Percentiles rank a stretch among this genome's conserved stretches.
These are phyloP conservation scores for Penicillium lividum DNA, from an alignment of 495 filamentous ascomycete species.

Conservation along the genomic window DNA sequence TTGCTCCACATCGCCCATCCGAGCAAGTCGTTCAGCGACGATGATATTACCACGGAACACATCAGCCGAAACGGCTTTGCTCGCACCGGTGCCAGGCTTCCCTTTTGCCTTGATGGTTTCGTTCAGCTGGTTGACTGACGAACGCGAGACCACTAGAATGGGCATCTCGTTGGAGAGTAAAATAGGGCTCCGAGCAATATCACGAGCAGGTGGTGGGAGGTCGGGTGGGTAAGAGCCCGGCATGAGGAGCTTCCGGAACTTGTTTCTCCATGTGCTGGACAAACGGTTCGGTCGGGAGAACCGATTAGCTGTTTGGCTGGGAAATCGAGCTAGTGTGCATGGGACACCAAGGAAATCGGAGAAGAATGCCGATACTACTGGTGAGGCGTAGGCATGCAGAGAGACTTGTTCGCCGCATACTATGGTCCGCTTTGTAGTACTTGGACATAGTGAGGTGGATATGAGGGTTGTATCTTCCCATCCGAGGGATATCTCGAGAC, in stretches of 20 bases:
- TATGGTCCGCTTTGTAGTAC: constrained; percentile 40
- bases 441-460: constrained; percentile 41
- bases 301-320: constrained; percentile 59
- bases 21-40: constrained; percentile 54
- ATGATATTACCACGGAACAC: constrained; percentile 86
- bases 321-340: constrained; percentile 79
- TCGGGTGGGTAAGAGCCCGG: constrained; percentile 60
- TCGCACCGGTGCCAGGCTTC: constrained; percentile 28
- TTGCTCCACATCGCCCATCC: constrained; percentile 41
- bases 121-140: constrained; percentile 79
- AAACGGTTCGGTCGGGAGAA: constrained; percentile 53
- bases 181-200: constrained; percentile 53
- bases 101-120: constrained; percentile 57
- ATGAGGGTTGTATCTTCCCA: constrained; percentile 56
- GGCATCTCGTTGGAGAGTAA: constrained; percentile 89
- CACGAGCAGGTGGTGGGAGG: constrained; percentile 47
- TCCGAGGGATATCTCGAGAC: constrained; percentile 58
- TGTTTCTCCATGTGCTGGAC: constrained; percentile 21
- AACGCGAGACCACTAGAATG: constrained; percentile 78
- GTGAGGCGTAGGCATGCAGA: constrained; percentile 65
- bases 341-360: constrained; percentile 69
- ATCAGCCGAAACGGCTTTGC: constrained; percentile 63
- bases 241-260: constrained; percentile 44
- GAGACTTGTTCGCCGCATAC: constrained; percentile 80
- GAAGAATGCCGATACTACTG: constrained; percentile 70